phyloP scores from a whole-genome alignment of 2,329 filamentous ascomycete genomes.

The Phoma sp. region DNA sequence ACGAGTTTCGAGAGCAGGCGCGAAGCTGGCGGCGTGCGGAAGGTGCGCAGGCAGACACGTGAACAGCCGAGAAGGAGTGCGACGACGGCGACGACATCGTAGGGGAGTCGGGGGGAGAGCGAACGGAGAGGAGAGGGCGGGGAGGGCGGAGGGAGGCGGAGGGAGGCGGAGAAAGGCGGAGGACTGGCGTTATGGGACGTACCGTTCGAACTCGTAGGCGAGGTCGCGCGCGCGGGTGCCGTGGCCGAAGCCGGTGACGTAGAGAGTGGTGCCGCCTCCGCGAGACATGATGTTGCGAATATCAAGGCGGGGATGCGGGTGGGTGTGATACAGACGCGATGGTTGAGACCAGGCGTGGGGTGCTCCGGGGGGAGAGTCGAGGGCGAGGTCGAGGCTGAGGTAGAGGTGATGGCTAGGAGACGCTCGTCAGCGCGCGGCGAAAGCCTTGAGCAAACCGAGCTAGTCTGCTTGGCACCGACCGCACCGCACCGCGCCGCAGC shows the following conservation, averaged over 20 bases:
- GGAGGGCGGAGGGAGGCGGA: conserved; percentile 17
- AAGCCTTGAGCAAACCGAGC: conserved; percentile 14
- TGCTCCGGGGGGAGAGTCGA: conserved; percentile 12
- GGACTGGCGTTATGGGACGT: conserved; percentile 68
- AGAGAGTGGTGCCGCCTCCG: conserved; percentile 88
- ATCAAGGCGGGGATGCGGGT: conserved; percentile 9
- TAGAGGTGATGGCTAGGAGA: conserved; percentile 22
- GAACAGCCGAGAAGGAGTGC: conserved; percentile 43
- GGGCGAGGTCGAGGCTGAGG: no score
- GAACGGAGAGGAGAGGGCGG: conserved; percentile 33
- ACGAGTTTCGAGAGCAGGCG: conserved; percentile 13
- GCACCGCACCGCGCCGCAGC: no score
- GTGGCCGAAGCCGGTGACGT: conserved; percentile 99
- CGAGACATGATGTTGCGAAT: conserved; percentile 74
- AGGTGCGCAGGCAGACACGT: background rate
- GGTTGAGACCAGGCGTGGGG: conserved; percentile 20
- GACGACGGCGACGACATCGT: conserved; percentile 43
- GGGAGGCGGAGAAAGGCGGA: no score
- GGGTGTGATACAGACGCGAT: conserved; percentile 19
- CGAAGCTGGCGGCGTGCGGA: conserved; percentile 9
- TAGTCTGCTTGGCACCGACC: conserved; percentile 9
- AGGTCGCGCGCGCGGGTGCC: conserved; percentile 98
- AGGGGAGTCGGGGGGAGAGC: no score
- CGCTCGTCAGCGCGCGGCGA: conserved; percentile 18
- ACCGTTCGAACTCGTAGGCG: conserved; percentile 99